Evolutionary conservation across 106 monocot genomes (phyloP).

Genomic region (Platanthera zijinensis): DNA sequence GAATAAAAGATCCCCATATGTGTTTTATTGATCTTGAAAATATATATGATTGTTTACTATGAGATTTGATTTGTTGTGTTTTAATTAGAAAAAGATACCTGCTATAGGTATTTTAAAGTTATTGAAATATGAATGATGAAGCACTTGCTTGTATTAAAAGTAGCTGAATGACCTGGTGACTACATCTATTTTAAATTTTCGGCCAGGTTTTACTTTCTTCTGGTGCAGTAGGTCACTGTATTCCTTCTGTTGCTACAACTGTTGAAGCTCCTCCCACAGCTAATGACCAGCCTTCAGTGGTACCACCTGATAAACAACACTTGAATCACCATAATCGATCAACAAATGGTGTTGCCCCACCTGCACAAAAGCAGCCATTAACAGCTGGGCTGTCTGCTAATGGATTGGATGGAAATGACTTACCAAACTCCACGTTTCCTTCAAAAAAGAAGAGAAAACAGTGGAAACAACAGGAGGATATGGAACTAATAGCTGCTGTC

Average conservation of each 20-base stretch:
- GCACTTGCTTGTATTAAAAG: no score
- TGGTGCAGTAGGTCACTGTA: conserved; percentile 26
- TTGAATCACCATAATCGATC: conserved; percentile 7
- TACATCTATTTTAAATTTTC: neutral
- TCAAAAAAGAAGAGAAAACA: conserved; percentile 70
- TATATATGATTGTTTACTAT: no score
- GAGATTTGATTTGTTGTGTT: no score
- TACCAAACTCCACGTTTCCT: conserved; percentile 19
- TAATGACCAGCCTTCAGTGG: conserved; percentile 30
- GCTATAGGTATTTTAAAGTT: no score
- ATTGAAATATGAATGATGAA: no score
- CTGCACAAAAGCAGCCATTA: conserved; percentile 29
- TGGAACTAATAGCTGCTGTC: conserved; percentile 66
- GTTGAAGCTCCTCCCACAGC: conserved; percentile 31
- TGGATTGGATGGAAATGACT: conserved; percentile 43
- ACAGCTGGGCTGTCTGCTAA: conserved; percentile 28
- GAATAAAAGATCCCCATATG: no score
- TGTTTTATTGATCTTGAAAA: no score
- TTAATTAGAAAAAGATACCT: no score
- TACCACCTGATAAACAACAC: conserved; percentile 39
- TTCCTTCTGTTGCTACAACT: conserved; percentile 15
- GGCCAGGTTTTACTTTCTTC: conserved; percentile 51
- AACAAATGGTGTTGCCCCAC: conserved; percentile 19
- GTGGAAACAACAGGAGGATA: conserved; percentile 88
- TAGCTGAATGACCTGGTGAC: neutral